Evolutionary conservation across 148 eudicot species (phyloP).

Genomic region (Camellia sinensis): DNA sequence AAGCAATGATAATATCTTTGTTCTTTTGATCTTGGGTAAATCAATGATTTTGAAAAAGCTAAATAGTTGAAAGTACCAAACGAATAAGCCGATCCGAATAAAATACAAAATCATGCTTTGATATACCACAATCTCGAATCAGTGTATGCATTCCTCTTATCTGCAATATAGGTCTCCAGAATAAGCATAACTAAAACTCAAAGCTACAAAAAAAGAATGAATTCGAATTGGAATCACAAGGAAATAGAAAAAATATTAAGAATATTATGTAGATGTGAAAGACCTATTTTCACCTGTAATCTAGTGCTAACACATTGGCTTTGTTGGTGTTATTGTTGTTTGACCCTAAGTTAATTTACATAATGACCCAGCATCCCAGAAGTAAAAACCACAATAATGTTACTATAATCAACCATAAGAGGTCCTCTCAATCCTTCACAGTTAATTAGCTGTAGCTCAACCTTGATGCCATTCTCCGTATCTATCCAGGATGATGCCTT

Average conservation of each 20-base stretch:
- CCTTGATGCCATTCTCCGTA: neutral
- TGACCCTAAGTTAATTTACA: neutral
- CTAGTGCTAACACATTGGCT: neutral
- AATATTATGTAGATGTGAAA: neutral
- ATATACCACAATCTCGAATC: constrained; percentile 83
- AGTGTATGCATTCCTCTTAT: constrained; percentile 98
- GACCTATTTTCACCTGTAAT: neutral
- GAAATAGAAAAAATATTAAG: neutral
- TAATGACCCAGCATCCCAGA: neutral
- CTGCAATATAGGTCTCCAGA: constrained; percentile 40
- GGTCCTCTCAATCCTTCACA: neutral
- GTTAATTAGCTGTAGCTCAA: neutral
- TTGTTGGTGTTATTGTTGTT: neutral
- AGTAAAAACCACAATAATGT: neutral
- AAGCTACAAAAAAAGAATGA: neutral
- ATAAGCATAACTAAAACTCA: neutral
- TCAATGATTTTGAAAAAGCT: neutral
- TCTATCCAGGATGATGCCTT: neutral
- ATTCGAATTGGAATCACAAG: neutral
- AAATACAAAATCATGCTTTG: constrained; percentile 95
- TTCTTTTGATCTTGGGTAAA: neutral
- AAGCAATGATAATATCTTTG: neutral
- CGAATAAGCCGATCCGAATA: constrained; percentile 97
- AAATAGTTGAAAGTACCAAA: constrained; percentile 48
- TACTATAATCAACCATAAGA: neutral